Conservation (phyloP, 306 rosid species). For the Corylus heterophylla region DNA sequence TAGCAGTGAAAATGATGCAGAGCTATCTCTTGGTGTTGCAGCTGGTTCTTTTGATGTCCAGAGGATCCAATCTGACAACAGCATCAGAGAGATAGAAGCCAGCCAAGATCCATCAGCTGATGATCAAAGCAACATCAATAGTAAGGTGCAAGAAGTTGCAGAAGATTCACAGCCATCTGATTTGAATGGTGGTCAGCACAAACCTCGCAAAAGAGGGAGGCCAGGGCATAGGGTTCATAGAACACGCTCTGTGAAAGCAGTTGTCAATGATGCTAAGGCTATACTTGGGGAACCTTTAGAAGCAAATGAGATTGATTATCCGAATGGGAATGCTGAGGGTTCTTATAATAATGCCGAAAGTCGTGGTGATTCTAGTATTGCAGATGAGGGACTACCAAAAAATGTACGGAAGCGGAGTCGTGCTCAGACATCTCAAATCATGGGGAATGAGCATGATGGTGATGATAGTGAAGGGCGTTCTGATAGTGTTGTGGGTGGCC, state of each 20-base stretch:
- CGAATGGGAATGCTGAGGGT: conserved; percentile 72
- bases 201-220: conserved; percentile 54
- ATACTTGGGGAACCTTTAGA: conserved; percentile 62
- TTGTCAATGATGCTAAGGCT: conserved; percentile 71
- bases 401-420: conserved; percentile 65
- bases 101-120: conserved; percentile 60
- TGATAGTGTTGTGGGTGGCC: conserved; percentile 54
- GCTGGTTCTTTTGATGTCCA: conserved; percentile 68
- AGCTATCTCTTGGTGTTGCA: conserved; percentile 65
- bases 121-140: conserved; percentile 61
- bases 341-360: conserved; percentile 56
- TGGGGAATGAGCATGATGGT: conserved; percentile 53
- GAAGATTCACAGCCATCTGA: conserved; percentile 60
- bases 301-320: conserved; percentile 49
- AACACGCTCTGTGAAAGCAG: conserved; percentile 60
- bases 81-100: conserved; percentile 54
- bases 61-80: conserved; percentile 56
- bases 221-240: conserved; percentile 46
- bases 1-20: conserved; percentile 65
- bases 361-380: conserved; percentile 44
- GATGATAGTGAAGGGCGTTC: conserved; percentile 70
- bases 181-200: conserved; percentile 40
- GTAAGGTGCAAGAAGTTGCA: conserved; percentile 45
- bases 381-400: conserved; percentile 34
- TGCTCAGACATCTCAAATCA: conserved; percentile 58